A percentile compares a stretch with the other conserved stretches of the same genome.
phyloP scores from a whole-genome alignment of 352 stramenopile genomes.

The Globisporangium yorkense region DNA sequence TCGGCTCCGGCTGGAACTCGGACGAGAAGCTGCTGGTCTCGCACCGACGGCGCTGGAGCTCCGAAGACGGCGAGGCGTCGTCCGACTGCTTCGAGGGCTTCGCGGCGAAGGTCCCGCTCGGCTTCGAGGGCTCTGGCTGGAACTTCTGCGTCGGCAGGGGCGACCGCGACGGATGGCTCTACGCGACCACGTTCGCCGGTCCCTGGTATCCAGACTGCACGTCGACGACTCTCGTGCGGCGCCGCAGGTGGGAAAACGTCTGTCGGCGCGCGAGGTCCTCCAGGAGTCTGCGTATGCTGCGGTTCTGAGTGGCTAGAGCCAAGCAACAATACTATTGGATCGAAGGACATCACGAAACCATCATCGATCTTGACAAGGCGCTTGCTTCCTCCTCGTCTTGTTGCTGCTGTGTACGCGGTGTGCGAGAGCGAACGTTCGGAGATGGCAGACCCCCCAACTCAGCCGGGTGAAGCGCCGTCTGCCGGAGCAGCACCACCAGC shows the following conservation, averaged over 20 bases:
- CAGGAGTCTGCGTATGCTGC: not conserved
- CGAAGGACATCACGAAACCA: too few relatives aligned
- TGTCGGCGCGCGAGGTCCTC: slow-evolving; percentile 3
- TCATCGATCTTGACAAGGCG: too few relatives aligned
- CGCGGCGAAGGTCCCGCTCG: slow-evolving; percentile 13
- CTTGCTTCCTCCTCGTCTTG: too few relatives aligned
- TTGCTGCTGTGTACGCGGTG: too few relatives aligned
- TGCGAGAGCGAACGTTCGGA: too few relatives aligned
- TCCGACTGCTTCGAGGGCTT: slow-evolving; percentile 18
- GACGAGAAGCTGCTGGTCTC: slow-evolving; percentile 7
- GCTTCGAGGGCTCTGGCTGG: slow-evolving; percentile 20
- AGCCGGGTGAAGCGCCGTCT: too few relatives aligned
- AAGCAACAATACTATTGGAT: not conserved
- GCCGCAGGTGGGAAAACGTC: slow-evolving; percentile 22
- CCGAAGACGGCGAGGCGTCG: slow-evolving; percentile 19
- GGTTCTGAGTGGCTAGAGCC: not conserved
- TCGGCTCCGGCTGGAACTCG: slow-evolving; percentile 20
- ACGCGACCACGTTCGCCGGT: slow-evolving; percentile 24
- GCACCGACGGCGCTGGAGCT: slow-evolving; percentile 19
- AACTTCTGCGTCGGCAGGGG: slow-evolving; percentile 22
- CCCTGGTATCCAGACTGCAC: slow-evolving; percentile 27
- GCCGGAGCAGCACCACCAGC: not conserved
- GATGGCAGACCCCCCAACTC: too few relatives aligned
- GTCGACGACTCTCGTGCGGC: slow-evolving; percentile 16
- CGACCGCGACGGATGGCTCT: slow-evolving; percentile 34